phyloP scores from a whole-genome alignment of 805 yeast genomes.

The Metschnikowia borealis region DNA sequence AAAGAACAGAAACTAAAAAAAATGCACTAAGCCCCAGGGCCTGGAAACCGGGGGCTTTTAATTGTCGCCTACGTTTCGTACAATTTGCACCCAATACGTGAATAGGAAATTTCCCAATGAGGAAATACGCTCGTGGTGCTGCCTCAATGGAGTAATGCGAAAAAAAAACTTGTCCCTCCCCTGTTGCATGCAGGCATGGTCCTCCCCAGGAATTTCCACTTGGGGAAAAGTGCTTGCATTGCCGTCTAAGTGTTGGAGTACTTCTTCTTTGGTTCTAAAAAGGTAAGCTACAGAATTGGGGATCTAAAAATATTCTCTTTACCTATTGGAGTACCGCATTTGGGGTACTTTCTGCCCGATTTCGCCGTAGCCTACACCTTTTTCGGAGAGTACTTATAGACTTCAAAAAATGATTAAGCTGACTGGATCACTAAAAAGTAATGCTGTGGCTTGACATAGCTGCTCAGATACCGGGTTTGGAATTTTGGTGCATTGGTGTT shows the following conservation, averaged over 20 bases:
- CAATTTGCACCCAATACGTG: slow-evolving; percentile 15
- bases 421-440: too few relatives aligned
- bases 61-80: neutral
- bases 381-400: too few relatives aligned
- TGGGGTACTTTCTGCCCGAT: neutral
- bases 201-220: neutral
- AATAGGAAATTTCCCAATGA: slow-evolving; percentile 10
- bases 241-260: neutral
- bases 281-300: neutral
- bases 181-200: neutral
- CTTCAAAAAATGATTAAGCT: too few relatives aligned
- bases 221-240: neutral
- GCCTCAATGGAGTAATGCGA: slow-evolving; percentile 8
- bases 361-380: too few relatives aligned
- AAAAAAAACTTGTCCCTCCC: neutral
- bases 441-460: too few relatives aligned
- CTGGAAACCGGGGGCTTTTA: slow-evolving; percentile 6
- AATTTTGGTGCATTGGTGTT: neutral
- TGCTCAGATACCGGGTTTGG: neutral
- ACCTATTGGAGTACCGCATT: neutral
- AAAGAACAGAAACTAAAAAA: neutral
- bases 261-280: neutral
- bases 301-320: neutral
- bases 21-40: slow-evolving; percentile 8
- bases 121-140: slow-evolving; percentile 8